phyloP scores from a whole-genome alignment of 306 rosid species.

The Canavalia gladiata region DNA sequence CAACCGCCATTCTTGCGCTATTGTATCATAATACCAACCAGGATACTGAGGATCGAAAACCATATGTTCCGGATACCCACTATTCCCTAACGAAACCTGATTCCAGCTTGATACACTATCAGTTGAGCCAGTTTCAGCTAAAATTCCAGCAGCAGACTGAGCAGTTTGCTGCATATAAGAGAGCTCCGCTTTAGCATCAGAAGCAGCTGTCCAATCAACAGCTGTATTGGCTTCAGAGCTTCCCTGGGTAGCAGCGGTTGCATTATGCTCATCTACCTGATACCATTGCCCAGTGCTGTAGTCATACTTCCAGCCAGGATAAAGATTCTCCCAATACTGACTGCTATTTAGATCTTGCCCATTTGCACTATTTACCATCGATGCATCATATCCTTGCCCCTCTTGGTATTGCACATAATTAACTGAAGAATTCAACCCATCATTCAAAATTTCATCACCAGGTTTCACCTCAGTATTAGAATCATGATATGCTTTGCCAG shows the following conservation, averaged over 20 bases:
- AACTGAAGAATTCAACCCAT: conserved; percentile 48
- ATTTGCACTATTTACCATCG: conserved; percentile 47
- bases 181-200: conserved; percentile 56
- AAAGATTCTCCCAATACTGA: conserved; percentile 80
- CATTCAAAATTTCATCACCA: conserved; percentile 52
- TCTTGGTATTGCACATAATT: conserved; percentile 59
- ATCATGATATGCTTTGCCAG: conserved; percentile 45
- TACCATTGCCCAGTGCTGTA: conserved; percentile 76
- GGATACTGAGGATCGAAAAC: conserved; percentile 82
- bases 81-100: conserved; percentile 64
- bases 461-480: conserved; percentile 49
- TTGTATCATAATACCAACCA: conserved; percentile 85
- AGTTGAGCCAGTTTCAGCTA: conserved; percentile 58
- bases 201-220: conserved; percentile 54
- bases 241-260: conserved; percentile 44
- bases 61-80: conserved; percentile 81
- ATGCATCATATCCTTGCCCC: conserved; percentile 56
- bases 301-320: conserved; percentile 94
- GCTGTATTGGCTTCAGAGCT: conserved; percentile 47
- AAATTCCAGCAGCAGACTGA: conserved; percentile 61
- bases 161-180: conserved; percentile 70
- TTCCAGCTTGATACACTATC: conserved; percentile 58
- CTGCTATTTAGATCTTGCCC: conserved; percentile 62
- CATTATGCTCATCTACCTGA: conserved; percentile 61
- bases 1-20: conserved; percentile 73